These are phyloP conservation scores for Ganoderma boninense DNA, from an alignment of 1,284 basidiomycete species.

Conservation along the genomic window DNA sequence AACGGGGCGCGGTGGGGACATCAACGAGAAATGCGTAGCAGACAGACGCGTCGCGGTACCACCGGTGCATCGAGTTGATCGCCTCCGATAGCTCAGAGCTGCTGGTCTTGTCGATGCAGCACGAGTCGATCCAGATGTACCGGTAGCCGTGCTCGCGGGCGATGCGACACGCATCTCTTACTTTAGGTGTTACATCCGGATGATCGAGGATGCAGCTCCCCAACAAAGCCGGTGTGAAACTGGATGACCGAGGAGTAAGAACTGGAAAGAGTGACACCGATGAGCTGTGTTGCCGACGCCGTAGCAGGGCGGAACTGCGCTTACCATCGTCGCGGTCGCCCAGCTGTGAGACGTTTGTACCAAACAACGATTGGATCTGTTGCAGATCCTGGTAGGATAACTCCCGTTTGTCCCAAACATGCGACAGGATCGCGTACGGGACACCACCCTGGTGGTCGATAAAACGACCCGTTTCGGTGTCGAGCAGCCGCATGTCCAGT, in stretches of 20 bases:
- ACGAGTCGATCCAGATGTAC: too few relatives aligned
- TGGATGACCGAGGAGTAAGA: not conserved
- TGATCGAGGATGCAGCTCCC: slow-evolving; percentile 2
- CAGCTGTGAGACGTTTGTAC: not conserved
- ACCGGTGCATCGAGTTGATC: too few relatives aligned
- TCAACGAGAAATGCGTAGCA: too few relatives aligned
- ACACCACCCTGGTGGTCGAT: not conserved
- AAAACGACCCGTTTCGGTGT: not conserved
- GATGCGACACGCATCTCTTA: not conserved
- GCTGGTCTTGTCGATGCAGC: too few relatives aligned
- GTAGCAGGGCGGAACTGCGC: not conserved
- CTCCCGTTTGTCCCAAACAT: slow-evolving; percentile 2
- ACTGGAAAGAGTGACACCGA: not conserved
- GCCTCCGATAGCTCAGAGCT: too few relatives aligned
- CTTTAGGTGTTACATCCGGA: not conserved
- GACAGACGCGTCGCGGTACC: too few relatives aligned
- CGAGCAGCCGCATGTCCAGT: not conserved
- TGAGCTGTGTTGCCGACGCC: not conserved
- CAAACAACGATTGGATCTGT: not conserved
- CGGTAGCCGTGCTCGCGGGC: too few relatives aligned
- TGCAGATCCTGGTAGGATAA: not conserved
- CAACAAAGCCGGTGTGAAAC: not conserved
- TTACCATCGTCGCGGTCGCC: not conserved
- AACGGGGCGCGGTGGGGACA: too few relatives aligned
- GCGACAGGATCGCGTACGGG: slow-evolving; percentile 2